Percentiles rank a stretch among this genome's conserved stretches.
Conservation (phyloP, 768 basidiomycete species). For the Agaricus bisporus region DNA sequence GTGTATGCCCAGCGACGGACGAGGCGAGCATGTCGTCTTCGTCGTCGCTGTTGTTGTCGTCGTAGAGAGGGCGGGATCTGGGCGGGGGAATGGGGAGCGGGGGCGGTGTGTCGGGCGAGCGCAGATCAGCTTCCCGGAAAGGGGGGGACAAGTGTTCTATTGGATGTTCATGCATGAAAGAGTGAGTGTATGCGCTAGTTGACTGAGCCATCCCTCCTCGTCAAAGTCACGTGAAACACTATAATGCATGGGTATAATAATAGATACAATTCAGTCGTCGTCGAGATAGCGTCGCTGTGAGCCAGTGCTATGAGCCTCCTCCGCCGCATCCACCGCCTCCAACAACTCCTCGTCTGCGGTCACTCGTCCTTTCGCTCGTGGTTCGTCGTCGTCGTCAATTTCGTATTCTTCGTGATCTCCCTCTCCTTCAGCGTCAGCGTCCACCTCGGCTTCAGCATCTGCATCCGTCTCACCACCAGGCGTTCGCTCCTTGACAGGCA, state of each 20-base stretch:
- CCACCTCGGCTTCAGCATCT: conserved; percentile 26
- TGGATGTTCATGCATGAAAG: conserved; percentile 16
- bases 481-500: conserved; percentile 20
- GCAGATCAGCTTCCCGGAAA: conserved; percentile 22
- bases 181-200: conserved; percentile 19
- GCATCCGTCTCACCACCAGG: conserved; percentile 23
- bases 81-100: conserved; percentile 21
- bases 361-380: conserved; percentile 12
- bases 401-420: conserved; percentile 22
- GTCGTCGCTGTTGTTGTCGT: not conserved
- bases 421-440: conserved; percentile 20
- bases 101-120: conserved; percentile 15
- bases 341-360: conserved; percentile 15
- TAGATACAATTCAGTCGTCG: conserved; percentile 2
- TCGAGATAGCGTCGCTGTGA: conserved; percentile 9
- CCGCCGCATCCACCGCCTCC: conserved; percentile 13
- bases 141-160: conserved; percentile 21
- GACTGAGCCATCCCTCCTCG: conserved; percentile 1
- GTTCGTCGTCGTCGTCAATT: conserved; percentile 17
- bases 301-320: conserved; percentile 12
- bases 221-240: not conserved
- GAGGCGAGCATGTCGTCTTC: not conserved
- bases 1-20: conserved; percentile 11
- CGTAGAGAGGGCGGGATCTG: conserved; percentile 2
- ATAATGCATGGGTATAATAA: conserved; percentile 8